Evolutionary conservation across 2,329 filamentous ascomycete species (phyloP).

Genomic region (Atkinsonella hypoxylon): DNA sequence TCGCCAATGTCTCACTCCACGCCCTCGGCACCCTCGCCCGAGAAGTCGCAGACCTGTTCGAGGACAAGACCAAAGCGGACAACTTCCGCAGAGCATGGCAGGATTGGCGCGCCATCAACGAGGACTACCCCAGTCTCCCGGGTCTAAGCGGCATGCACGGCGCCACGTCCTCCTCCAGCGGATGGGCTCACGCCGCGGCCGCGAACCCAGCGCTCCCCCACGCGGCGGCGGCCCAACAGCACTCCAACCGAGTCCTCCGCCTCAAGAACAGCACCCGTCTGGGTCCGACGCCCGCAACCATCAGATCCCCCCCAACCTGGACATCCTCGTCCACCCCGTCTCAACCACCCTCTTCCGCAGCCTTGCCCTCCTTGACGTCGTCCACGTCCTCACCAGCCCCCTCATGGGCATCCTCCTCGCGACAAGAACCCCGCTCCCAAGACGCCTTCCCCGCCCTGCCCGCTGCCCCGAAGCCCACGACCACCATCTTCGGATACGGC

Average conservation of each 20-base stretch:
- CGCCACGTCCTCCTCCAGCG: constrained; percentile 40
- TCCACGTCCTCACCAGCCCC: constrained; percentile 13
- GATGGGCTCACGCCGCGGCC: constrained; percentile 48
- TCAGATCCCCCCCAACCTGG: neutral
- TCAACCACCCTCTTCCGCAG: constrained; percentile 16
- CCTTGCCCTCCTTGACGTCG: constrained; percentile 35
- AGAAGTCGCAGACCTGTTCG: constrained; percentile 86
- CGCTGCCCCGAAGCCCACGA: constrained; percentile 56
- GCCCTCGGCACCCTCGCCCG: constrained; percentile 82
- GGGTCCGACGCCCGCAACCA: constrained; percentile 17
- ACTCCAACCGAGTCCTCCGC: constrained; percentile 43
- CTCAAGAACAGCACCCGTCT: constrained; percentile 46
- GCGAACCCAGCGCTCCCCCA: constrained; percentile 38
- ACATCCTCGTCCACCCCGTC: neutral
- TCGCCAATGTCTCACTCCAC: constrained; percentile 62
- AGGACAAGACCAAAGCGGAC: constrained; percentile 64
- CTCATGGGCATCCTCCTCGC: constrained; percentile 18
- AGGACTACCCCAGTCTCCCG: constrained; percentile 85
- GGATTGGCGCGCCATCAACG: constrained; percentile 90
- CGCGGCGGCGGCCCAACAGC: constrained; percentile 31
- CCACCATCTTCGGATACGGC: constrained; percentile 51
- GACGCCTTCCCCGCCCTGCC: constrained; percentile 79
- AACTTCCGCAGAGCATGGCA: constrained; percentile 76
- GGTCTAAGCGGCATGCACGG: constrained; percentile 59
- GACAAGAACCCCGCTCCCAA: constrained; percentile 18